Percentiles rank a stretch among this genome's conserved stretches.
Evolutionary conservation across 2,329 filamentous ascomycete genomes (phyloP).

Genomic region (Harringtonia lauricola): DNA sequence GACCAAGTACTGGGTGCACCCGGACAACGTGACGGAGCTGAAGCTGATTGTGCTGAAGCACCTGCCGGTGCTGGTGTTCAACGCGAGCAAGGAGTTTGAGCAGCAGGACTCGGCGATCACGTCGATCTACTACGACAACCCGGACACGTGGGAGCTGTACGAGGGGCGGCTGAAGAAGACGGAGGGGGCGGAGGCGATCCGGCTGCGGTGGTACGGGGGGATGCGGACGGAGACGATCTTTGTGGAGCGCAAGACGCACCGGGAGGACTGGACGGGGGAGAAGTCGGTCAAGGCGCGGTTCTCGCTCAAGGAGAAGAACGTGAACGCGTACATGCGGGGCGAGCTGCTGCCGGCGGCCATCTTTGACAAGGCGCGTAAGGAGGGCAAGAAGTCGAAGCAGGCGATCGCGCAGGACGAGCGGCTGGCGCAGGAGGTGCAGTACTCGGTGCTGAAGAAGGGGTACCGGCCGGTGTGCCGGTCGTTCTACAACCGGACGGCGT

Average conservation of each 20-base stretch:
- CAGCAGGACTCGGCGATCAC: constrained; percentile 86
- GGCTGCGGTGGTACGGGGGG: constrained; percentile 91
- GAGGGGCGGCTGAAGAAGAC: constrained; percentile 93
- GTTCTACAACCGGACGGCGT: constrained; percentile 97
- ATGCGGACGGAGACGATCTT: constrained; percentile 96
- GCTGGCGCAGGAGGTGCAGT: constrained; percentile 85
- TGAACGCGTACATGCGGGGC: constrained; percentile 81
- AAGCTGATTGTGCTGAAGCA: constrained; percentile 98
- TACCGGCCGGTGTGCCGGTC: constrained; percentile 85
- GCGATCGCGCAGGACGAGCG: constrained; percentile 87
- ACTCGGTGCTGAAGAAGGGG: constrained; percentile 76
- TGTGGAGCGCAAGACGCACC: constrained; percentile 93
- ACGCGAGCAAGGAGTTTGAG: constrained; percentile 92
- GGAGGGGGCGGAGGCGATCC: constrained; percentile 92
- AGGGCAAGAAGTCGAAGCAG: constrained; percentile 86
- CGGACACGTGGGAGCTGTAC: constrained; percentile 88
- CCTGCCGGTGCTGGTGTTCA: constrained; percentile 93
- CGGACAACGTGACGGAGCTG: constrained; percentile 94
- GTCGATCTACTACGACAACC: constrained; percentile 97
- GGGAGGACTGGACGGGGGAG: constrained; percentile 98
- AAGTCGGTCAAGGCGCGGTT: constrained; percentile 98
- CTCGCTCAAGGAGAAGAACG: constrained; percentile 89
- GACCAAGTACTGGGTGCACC: constrained; percentile 99
- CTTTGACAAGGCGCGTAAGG: constrained; percentile 94
- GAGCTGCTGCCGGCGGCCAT: constrained; percentile 74